Percentiles rank a stretch among this genome's conserved stretches.
Evolutionary conservation across 352 stramenopile genomes (phyloP).

Genomic region (Achlya hypogyna): DNA sequence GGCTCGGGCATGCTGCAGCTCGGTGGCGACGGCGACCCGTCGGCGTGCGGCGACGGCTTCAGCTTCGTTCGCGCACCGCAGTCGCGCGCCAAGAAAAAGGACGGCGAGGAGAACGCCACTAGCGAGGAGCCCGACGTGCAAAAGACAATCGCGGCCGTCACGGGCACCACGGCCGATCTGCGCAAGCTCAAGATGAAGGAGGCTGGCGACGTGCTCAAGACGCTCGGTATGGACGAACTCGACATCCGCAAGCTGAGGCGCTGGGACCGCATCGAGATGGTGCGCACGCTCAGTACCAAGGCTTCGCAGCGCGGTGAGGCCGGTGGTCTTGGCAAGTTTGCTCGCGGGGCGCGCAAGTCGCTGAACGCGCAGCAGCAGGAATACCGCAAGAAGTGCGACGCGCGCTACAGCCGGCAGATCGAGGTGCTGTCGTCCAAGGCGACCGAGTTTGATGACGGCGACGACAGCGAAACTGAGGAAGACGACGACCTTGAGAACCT

Average conservation of each 20-base stretch:
- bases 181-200: slow-evolving; percentile 84
- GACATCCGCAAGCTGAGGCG: slow-evolving; percentile 77
- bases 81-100: slow-evolving; percentile 73
- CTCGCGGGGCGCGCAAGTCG: slow-evolving; percentile 65
- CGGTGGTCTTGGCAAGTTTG: slow-evolving; percentile 71
- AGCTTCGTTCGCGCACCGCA: slow-evolving; percentile 74
- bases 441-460: slow-evolving; percentile 61
- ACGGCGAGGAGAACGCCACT: slow-evolving; percentile 52
- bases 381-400: slow-evolving; percentile 76
- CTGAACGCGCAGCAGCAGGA: slow-evolving; percentile 76
- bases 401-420: slow-evolving; percentile 79
- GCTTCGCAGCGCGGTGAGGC: slow-evolving; percentile 60
- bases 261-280: slow-evolving; percentile 78
- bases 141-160: slow-evolving; percentile 69
- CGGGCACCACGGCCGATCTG: slow-evolving; percentile 74
- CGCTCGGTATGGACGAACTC: slow-evolving; percentile 59
- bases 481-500: slow-evolving; percentile 59
- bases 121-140: slow-evolving; percentile 56
- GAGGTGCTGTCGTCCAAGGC: slow-evolving; percentile 54
- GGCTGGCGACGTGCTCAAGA: slow-evolving; percentile 64
- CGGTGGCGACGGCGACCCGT: slow-evolving; percentile 71
- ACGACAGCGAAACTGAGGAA: slow-evolving; percentile 56
- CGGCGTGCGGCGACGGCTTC: slow-evolving; percentile 73
- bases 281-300: slow-evolving; percentile 65
- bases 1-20: slow-evolving; percentile 72